Percentiles rank a stretch among this genome's conserved stretches.
Evolutionary conservation across 73 alveolate species (phyloP).

Genomic region (Paraurostyla sp.): DNA sequence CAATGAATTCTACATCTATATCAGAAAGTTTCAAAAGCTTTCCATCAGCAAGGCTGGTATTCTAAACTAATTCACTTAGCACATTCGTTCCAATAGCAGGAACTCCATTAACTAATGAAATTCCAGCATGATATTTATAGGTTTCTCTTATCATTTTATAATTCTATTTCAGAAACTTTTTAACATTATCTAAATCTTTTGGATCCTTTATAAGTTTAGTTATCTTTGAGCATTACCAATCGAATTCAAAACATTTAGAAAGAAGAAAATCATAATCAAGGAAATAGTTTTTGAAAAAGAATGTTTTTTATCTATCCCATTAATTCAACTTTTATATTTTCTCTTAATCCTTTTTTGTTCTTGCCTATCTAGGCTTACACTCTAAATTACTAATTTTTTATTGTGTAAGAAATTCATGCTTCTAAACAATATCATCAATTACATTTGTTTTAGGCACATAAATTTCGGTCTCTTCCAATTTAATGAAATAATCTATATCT

Average conservation of each 20-base stretch:
- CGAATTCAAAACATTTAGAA: constrained; percentile 85
- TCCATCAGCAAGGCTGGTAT: constrained; percentile 34
- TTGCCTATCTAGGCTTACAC: constrained; percentile 72
- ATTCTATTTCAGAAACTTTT: constrained; percentile 54
- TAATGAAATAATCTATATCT: background rate
- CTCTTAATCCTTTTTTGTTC: constrained; percentile 1
- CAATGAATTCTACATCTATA: constrained; percentile 70
- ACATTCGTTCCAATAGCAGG: constrained; percentile 61
- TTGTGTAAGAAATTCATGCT: constrained; percentile 42
- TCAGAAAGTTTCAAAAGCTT: constrained; percentile 54
- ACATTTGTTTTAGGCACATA: constrained; percentile 8
- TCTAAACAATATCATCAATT: background rate
- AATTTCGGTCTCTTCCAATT: background rate
- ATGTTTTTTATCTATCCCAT: background rate
- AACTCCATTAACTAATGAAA: constrained; percentile 46
- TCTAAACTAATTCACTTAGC: constrained; percentile 20
- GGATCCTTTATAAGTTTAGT: constrained; percentile 54
- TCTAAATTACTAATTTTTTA: constrained; percentile 54
- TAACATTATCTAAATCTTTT: constrained; percentile 55
- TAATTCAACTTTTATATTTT: background rate
- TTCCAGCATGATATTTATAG: constrained; percentile 64
- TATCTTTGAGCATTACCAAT: constrained; percentile 75
- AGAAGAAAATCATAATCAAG: background rate
- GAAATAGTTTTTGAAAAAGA: background rate
- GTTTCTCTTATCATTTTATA: constrained; percentile 61